These are phyloP conservation scores for Leccinum rimulosum DNA, from an alignment of 768 basidiomycete genomes.

Conservation along the genomic window DNA sequence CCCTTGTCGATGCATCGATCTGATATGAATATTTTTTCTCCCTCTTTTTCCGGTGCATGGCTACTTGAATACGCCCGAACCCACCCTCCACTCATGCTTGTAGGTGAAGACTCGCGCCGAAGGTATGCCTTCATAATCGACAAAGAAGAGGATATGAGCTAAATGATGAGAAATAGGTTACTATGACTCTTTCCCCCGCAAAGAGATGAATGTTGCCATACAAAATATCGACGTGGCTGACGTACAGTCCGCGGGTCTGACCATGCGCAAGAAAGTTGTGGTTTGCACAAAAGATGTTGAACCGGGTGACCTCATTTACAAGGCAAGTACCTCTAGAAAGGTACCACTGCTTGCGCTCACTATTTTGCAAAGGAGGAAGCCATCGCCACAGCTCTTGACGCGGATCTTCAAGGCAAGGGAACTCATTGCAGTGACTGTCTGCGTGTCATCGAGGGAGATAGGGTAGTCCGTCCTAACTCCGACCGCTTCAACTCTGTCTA, in stretches of 20 bases:
- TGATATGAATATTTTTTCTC: conserved; percentile 55
- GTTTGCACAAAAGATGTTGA: conserved; percentile 65
- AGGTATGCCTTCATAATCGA: conserved; percentile 56
- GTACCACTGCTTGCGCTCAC: background rate
- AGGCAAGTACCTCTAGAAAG: conserved; percentile 38
- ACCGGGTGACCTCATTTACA: conserved; percentile 75
- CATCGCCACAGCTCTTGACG: conserved; percentile 66
- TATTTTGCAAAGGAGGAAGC: conserved; percentile 60
- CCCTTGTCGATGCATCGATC: conserved; percentile 38
- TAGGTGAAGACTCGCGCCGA: conserved; percentile 67
- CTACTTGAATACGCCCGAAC: conserved; percentile 19
- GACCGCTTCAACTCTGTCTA: conserved; percentile 61
- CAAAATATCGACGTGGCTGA: conserved; percentile 32
- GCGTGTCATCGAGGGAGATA: conserved; percentile 48
- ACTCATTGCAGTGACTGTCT: conserved; percentile 76
- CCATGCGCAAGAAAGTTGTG: conserved; percentile 49
- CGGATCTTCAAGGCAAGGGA: conserved; percentile 64
- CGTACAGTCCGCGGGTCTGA: conserved; percentile 12
- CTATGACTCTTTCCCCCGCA: conserved; percentile 74
- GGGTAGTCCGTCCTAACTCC: conserved; percentile 42
- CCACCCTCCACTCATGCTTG: conserved; percentile 10
- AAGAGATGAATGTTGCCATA: conserved; percentile 65
- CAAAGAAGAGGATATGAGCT: conserved; percentile 12
- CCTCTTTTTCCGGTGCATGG: conserved; percentile 18
- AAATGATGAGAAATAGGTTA: conserved; percentile 51